Base-by-base conservation (phyloP, 495 filamentous ascomycete genomes). In the Cudoniella acicularis region DNA sequence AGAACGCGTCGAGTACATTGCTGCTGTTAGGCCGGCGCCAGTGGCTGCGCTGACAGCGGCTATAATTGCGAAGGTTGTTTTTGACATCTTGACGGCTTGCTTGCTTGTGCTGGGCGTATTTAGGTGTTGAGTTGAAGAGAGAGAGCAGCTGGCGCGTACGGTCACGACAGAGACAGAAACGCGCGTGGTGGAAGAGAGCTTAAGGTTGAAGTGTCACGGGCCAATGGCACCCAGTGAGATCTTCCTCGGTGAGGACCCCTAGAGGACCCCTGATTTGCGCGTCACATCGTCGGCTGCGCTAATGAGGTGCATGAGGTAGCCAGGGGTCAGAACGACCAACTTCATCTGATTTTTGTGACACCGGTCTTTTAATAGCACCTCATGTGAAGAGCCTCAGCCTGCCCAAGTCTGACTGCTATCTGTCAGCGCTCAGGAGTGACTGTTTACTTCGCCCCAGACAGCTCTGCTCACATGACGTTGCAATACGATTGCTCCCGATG, bases 11-110 rank as follows among this genome's bases (percentile, higher is more conserved):
- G 87, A 87, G 72, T 83, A 90, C 71, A 96, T 79, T 17, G 91
- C 79, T 25, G 87, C 88, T 42, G 92, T 96, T 51, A 88, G 75
- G 57, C 89, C 90, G 50, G 92, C 92, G 20, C 93, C 94, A 41
- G 91, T 87, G 69, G 89, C 91, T 47, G 94, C 94, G 69, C 90
- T 89, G 70, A 87, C 88, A 49, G 89, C 92, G 42, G 92, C 94
- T 64, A 96, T 88, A 45, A 94, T 80, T 45, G 91, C 92, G 59
- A 97, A 66, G 21, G 92, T 96, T 24, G 85, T 79, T 74, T 96
- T 96, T 23, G 91, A 92, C 90, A 92, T 91, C 57, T 30, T 68
- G 46, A 45, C 22, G 24, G 47, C 18, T n/a, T n/a, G 26, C 23
- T n/a, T 22, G 10, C 13, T 1, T 13, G 30, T 13, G 53, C 6